A percentile compares a stretch with the other conserved stretches of the same genome.
phyloP scores from a whole-genome alignment of 176 grass and related monocot genomes.

The Hyparrhenia diplandra region DNA sequence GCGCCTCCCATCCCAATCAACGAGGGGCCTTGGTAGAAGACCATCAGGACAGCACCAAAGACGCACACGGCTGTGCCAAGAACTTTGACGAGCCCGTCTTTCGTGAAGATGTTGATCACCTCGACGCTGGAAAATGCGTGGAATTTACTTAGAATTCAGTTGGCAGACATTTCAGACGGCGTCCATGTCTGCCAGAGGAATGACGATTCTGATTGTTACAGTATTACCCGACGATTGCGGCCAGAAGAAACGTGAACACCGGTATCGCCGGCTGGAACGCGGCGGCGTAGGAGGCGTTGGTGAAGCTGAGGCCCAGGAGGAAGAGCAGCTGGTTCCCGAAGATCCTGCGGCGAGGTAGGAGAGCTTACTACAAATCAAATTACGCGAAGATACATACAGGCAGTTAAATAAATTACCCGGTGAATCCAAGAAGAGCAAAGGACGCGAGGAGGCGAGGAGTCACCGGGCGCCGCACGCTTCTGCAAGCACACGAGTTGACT shows the following conservation, averaged over 20 bases:
- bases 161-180: not conserved
- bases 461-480: slow-evolving; percentile 44
- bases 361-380: too few relatives aligned
- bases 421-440: slow-evolving; percentile 83
- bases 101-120: slow-evolving; percentile 56
- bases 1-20: slow-evolving; percentile 46
- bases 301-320: slow-evolving; percentile 79
- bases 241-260: slow-evolving; percentile 77
- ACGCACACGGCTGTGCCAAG: slow-evolving; percentile 67
- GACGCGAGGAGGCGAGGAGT: slow-evolving; percentile 54
- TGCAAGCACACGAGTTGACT: slow-evolving; percentile 4
- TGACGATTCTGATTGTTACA: not conserved
- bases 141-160: not conserved
- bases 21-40: slow-evolving; percentile 70
- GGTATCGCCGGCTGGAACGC: slow-evolving; percentile 95
- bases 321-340: slow-evolving; percentile 94
- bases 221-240: slow-evolving; percentile 55
- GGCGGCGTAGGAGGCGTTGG: slow-evolving; percentile 82
- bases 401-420: slow-evolving; percentile 43
- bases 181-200: not conserved
- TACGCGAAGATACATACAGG: too few relatives aligned
- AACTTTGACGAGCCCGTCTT: slow-evolving; percentile 64
- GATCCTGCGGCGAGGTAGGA: slow-evolving; percentile 45
- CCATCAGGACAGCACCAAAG: slow-evolving; percentile 69
- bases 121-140: slow-evolving; percentile 41